Conservation (phyloP, 208 protist genomes). For the Entamoeba histolytica region DNA sequence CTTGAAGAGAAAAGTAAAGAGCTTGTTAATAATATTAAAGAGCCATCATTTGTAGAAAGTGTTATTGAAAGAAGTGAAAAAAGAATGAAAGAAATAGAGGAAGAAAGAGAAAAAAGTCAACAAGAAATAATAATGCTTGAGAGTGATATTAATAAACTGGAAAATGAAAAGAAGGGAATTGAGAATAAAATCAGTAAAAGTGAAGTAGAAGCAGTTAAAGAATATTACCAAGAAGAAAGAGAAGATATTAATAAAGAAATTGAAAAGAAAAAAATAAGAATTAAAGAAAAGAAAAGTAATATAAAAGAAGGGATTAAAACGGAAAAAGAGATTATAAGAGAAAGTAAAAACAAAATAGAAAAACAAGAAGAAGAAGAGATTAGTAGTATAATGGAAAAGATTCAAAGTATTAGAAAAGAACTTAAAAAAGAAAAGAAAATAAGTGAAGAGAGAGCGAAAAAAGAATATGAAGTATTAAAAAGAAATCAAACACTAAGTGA, state of each 20-base stretch:
- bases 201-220: background rate
- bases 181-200: background rate
- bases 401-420: background rate
- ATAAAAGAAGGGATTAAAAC: background rate
- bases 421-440: background rate
- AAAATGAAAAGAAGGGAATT: background rate
- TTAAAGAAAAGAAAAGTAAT: background rate
- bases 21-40: background rate
- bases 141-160: background rate
- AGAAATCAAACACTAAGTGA: background rate
- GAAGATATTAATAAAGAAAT: background rate
- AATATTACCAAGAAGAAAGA: background rate
- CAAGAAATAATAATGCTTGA: background rate
- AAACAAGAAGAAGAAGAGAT: background rate
- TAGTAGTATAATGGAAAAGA: background rate
- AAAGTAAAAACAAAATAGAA: background rate
- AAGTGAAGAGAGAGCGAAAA: background rate
- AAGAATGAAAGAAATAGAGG: background rate
- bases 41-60: background rate
- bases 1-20: background rate
- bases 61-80: background rate
- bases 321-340: background rate
- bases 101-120: background rate
- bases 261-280: background rate
- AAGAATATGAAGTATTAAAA: background rate